These are phyloP conservation scores for Penicillium robsamsonii DNA, from an alignment of 495 filamentous ascomycete species.

Conservation along the genomic window DNA sequence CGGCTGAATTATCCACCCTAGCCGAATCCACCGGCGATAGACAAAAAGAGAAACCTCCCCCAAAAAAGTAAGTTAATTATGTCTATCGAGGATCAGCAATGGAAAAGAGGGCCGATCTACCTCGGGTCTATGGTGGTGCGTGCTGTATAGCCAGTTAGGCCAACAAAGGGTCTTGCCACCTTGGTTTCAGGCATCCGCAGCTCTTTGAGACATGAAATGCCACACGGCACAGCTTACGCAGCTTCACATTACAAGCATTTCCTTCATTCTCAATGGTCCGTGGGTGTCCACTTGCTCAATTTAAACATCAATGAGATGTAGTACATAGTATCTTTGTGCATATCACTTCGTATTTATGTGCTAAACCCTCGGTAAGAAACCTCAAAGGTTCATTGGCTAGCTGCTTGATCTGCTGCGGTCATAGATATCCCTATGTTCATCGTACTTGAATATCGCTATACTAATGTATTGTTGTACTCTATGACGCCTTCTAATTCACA, in stretches of 20 bases:
- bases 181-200: not conserved
- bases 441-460: too few relatives aligned
- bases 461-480: too few relatives aligned
- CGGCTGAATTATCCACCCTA: constrained; percentile 10
- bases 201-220: not conserved
- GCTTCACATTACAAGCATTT: constrained; percentile 2
- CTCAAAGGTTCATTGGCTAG: not conserved
- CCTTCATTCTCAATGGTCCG: not conserved
- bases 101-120: not conserved
- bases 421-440: too few relatives aligned
- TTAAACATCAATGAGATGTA: not conserved
- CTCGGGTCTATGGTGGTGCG: not conserved
- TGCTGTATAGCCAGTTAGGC: constrained; percentile 16
- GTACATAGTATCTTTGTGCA: too few relatives aligned
- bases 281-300: not conserved
- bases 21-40: not conserved
- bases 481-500: too few relatives aligned
- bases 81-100: not conserved
- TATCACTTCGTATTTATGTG: not conserved
- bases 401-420: too few relatives aligned
- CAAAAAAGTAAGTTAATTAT: not conserved
- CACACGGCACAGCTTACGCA: constrained; percentile 14
- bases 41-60: not conserved
- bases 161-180: constrained; percentile 17
- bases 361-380: not conserved